Evolutionary conservation across 163 green algal species (phyloP).

Genomic region (Volvox carteri): DNA sequence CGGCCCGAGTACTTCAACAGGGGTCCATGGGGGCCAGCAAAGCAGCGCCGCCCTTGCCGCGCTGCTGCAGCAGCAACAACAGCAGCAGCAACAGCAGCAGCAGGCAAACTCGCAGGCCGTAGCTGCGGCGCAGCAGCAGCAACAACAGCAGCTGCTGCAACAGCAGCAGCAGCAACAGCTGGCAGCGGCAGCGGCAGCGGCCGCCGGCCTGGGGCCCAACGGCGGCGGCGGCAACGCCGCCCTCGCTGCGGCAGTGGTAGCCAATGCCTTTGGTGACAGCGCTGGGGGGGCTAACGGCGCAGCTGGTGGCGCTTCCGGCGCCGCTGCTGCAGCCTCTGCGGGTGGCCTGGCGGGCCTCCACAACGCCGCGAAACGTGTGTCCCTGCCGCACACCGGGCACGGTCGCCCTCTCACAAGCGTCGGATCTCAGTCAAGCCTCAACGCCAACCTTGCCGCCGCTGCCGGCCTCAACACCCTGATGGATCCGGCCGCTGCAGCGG

Average conservation of each 20-base stretch:
- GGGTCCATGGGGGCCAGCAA: background rate
- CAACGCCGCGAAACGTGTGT: background rate
- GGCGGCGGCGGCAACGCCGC: slow-evolving; percentile 7
- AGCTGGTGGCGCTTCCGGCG: background rate
- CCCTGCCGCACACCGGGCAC: background rate
- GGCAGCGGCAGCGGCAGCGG: slow-evolving; percentile 17
- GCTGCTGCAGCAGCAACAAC: slow-evolving; percentile 44
- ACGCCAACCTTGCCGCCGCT: background rate
- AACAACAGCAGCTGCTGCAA: background rate
- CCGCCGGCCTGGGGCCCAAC: background rate
- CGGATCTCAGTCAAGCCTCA: background rate
- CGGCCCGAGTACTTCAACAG: background rate
- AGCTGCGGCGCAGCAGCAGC: slow-evolving; percentile 6
- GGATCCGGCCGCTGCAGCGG: slow-evolving; percentile 19
- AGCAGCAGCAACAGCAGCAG: slow-evolving; percentile 27
- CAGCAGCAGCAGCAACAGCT: slow-evolving; percentile 9
- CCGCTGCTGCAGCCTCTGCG: background rate
- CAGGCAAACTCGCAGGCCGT: background rate
- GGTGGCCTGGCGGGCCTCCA: background rate
- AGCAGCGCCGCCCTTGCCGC: background rate
- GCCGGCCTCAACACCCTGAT: slow-evolving; percentile 7
- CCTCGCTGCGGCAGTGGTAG: slow-evolving; percentile 25
- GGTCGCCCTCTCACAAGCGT: background rate
- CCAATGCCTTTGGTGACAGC: slow-evolving; percentile 35
- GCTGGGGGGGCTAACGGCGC: background rate